A percentile compares a stretch with the other conserved stretches of the same genome.
phyloP scores from a whole-genome alignment of 768 basidiomycete genomes.

The Hydnomerulius pinastri region DNA sequence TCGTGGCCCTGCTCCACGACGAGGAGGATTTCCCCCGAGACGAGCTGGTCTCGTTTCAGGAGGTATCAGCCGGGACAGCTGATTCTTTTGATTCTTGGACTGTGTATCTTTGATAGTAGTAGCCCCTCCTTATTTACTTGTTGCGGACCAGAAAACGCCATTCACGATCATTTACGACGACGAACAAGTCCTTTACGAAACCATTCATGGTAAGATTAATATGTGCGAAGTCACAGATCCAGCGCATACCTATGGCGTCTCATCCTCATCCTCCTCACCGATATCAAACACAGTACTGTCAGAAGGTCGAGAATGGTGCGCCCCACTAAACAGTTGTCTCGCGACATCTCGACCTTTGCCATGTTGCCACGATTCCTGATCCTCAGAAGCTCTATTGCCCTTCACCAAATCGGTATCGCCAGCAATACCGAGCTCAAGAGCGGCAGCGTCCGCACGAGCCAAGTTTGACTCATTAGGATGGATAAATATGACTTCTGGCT shows the following conservation, averaged over 20 bases:
- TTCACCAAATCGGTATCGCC: conserved; percentile 51
- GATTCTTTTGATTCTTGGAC: conserved; percentile 12
- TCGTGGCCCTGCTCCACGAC: conserved; percentile 36
- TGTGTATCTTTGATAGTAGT: conserved; percentile 7
- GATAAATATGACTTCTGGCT: conserved; percentile 61
- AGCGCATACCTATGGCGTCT: neutral
- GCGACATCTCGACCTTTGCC: conserved; percentile 55
- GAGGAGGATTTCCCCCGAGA: conserved; percentile 42
- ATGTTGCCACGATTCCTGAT: conserved; percentile 47
- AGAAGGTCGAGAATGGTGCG: conserved; percentile 10
- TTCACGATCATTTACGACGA: conserved; percentile 5
- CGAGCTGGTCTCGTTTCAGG: conserved; percentile 37
- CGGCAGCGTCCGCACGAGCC: conserved; percentile 66
- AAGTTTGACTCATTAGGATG: conserved; percentile 64
- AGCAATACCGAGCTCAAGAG: conserved; percentile 52
- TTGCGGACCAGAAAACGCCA: neutral
- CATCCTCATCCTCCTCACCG: conserved; percentile 17
- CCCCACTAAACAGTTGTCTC: conserved; percentile 41
- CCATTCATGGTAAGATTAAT: neutral
- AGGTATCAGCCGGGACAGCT: conserved; percentile 20
- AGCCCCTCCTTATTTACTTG: neutral
- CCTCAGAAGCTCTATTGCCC: conserved; percentile 36
- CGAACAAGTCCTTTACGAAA: conserved; percentile 5
- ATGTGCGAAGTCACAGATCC: neutral
- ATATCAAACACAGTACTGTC: conserved; percentile 9